Base-by-base conservation (phyloP, 2,329 filamentous ascomycete genomes). In the Leptographium wingfieldii region DNA sequence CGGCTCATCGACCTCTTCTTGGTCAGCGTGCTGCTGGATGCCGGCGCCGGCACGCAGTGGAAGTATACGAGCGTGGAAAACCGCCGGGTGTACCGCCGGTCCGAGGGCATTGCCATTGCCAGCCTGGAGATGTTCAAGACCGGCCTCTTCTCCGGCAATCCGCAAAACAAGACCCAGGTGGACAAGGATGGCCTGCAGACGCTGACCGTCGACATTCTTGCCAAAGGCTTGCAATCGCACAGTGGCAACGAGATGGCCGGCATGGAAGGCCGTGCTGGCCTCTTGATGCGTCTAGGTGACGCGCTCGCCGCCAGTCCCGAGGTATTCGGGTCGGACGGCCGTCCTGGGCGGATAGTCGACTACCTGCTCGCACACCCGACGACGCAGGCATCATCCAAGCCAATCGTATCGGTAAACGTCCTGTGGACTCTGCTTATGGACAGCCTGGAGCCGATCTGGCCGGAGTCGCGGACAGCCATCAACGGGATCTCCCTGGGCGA, bases 341-440 rank as follows among this genome's bases (percentile, higher is more conserved):
- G 94, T 61, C 94, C 94, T 12, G 94, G 94, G 66, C 95, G 96
- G 71, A 91, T 99, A 85, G 84, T 97, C 63, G 92, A 97, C 72
- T 92, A 95, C 70, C 83, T 97, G n/a, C 81, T 97, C 48, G 88
- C 88, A 3, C 94, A 97, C 69, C 89, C 92, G 1, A 87, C 90
- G 2, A 96, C 92, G 5, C 87, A 92, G 69, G 90, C 90, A 16
- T 89, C 90, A 1, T 95, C 91, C 0, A 88, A 91, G 55, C 90
- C 92, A 1, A 90, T 96, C 64, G 84, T 96, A 52, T 83, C 88
- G 12, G 77, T 97, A 14, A 90, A 92, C 1, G 92, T 92, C 0
- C 78, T 99, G 9, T 99, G 94, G 94, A 85, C 85, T 63, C 84
- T 92, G 1, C 82, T 99, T 12, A 95, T 96, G 84, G 86, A 90